These are phyloP conservation scores for Rhizomucor miehei DNA, from an alignment of 371 early-diverging fungal genomes.

Conservation along the genomic window DNA sequence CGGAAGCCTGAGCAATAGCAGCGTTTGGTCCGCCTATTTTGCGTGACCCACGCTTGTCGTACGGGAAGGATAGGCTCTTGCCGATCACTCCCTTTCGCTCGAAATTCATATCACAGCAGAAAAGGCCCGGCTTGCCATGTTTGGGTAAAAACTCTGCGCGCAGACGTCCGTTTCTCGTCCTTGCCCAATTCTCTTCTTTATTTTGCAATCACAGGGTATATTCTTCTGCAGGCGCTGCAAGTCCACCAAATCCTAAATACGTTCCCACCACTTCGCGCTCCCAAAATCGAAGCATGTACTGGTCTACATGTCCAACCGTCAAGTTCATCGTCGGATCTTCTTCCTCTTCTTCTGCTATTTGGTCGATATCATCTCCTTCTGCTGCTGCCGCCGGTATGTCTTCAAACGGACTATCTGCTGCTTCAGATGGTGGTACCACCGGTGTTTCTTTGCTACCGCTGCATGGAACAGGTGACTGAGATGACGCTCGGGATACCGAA, in stretches of 20 bases:
- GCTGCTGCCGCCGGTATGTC: constrained; percentile 2
- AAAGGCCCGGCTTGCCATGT: too few species aligned
- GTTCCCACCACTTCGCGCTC: constrained; percentile 57
- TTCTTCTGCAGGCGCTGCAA: constrained; percentile 7
- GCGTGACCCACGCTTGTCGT: too few species aligned
- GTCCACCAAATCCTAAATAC: constrained; percentile 62
- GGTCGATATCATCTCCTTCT: neutral
- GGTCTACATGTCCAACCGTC: constrained; percentile 64
- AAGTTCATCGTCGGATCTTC: constrained; percentile 26
- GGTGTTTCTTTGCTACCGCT: neutral
- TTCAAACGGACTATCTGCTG: neutral
- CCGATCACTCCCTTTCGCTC: too few species aligned
- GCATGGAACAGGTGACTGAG: constrained; percentile 12
- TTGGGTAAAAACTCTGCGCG: too few species aligned
- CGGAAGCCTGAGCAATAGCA: too few species aligned
- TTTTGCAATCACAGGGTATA: too few species aligned
- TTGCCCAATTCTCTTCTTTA: too few species aligned
- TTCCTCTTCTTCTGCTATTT: constrained; percentile 4
- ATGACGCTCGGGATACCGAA: constrained; percentile 8
- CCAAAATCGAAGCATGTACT: constrained; percentile 69
- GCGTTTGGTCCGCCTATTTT: too few species aligned
- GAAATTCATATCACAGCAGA: too few species aligned
- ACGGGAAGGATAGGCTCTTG: too few species aligned
- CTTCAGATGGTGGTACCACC: too few species aligned
- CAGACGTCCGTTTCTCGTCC: too few species aligned